These are phyloP conservation scores for Paragyromitra xinjiangensis DNA, from an alignment of 495 filamentous ascomycete genomes.

Conservation along the genomic window DNA sequence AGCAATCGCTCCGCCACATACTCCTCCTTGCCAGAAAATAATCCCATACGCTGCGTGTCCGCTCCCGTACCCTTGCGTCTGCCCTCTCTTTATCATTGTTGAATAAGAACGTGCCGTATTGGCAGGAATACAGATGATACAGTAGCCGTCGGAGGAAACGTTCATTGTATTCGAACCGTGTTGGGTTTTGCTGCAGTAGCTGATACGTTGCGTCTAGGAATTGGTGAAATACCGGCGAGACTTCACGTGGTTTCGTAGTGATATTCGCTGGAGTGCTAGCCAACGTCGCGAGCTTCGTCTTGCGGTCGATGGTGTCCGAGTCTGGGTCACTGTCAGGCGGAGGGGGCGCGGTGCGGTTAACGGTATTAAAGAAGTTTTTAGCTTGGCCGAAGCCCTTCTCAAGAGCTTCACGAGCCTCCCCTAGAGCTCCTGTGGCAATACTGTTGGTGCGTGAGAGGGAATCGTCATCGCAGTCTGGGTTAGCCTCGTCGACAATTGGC, in stretches of 20 bases:
- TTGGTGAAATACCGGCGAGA: conserved; percentile 97
- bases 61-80: conserved; percentile 73
- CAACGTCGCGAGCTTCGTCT: conserved; percentile 42
- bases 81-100: conserved; percentile 91
- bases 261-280: conserved; percentile 43
- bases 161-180: conserved; percentile 96
- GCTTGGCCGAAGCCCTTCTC: conserved; percentile 88
- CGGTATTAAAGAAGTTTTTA: conserved; percentile 81
- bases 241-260: conserved; percentile 70
- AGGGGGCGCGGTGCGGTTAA: conserved; percentile 52
- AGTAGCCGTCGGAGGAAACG: conserved; percentile 88
- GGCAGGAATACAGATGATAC: conserved; percentile 94
- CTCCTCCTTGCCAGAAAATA: conserved; percentile 83
- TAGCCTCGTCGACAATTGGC: conserved; percentile 35
- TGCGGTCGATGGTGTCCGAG: conserved; percentile 42
- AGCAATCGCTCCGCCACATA: conserved; percentile 83
- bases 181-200: conserved; percentile 84
- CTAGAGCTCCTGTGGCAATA: conserved; percentile 49
- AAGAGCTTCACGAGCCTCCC: conserved; percentile 71
- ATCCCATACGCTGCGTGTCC: conserved; percentile 91
- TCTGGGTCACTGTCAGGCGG: conserved; percentile 48
- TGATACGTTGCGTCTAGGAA: conserved; percentile 97
- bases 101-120: conserved; percentile 96
- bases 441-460: conserved; percentile 30
- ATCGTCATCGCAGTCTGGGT: conserved; percentile 39